Evolutionary conservation across 306 rosid genomes (phyloP).

Genomic region (Cucumis melo): DNA sequence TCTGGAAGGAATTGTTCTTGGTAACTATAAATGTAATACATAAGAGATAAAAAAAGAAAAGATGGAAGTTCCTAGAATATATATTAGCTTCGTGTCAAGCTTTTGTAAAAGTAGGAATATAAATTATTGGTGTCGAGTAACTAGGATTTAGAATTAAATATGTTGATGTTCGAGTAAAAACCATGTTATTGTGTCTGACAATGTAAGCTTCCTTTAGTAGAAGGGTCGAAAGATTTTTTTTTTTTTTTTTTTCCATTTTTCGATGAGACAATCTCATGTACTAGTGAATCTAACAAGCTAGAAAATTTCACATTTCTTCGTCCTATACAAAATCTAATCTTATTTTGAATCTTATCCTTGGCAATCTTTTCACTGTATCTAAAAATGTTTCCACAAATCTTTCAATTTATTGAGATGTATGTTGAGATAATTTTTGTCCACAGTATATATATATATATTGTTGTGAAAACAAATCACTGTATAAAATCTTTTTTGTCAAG

Average conservation of each 20-base stretch:
- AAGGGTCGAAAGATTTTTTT: too few species aligned
- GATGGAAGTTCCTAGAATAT: neutral
- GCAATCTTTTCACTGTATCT: neutral
- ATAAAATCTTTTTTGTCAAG: neutral
- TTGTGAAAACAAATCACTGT: neutral
- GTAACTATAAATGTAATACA: neutral
- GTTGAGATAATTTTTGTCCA: neutral
- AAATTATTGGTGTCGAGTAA: neutral
- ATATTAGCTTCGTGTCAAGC: neutral
- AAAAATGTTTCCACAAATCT: too few species aligned
- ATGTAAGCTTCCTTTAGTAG: neutral
- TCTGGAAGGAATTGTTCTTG: neutral
- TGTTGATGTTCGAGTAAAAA: neutral
- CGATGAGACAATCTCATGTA: neutral
- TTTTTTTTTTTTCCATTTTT: neutral
- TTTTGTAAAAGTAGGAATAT: neutral
- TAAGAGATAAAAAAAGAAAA: neutral
- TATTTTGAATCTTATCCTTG: neutral
- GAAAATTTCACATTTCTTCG: neutral
- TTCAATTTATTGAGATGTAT: neutral
- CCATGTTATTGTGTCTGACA: too few species aligned
- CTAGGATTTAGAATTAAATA: neutral
- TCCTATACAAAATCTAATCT: too few species aligned
- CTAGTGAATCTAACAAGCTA: neutral
- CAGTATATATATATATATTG: too few species aligned